phyloP scores from a whole-genome alignment of 2,329 filamentous ascomycete genomes.

The Aspergillus spinulosporus region DNA sequence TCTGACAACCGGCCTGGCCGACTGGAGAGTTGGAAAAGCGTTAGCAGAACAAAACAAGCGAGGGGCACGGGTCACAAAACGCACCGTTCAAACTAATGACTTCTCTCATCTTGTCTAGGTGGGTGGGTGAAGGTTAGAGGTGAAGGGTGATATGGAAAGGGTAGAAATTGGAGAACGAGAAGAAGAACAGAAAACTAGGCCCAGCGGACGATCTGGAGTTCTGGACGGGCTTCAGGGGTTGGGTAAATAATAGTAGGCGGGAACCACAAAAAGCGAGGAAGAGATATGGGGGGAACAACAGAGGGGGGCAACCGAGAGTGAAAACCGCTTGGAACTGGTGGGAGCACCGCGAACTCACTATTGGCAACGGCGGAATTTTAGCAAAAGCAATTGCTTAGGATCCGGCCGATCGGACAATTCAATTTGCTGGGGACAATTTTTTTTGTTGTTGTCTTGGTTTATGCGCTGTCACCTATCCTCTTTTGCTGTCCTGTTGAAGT shows the following conservation, averaged over 20 bases:
- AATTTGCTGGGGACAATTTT: constrained; percentile 47
- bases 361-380: constrained; percentile 13
- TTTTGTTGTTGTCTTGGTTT: constrained; percentile 24
- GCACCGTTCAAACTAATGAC: constrained; percentile 98
- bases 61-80: constrained; percentile 34
- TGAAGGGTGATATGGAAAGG: constrained; percentile 20
- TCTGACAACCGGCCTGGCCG: constrained; percentile 99
- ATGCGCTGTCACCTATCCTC: constrained; percentile 35
- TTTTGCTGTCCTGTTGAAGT: constrained; percentile 16
- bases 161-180: constrained; percentile 20
- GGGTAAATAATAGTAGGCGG: constrained; percentile 19
- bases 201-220: constrained; percentile 27
- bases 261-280: constrained; percentile 24
- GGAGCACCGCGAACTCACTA: constrained; percentile 18
- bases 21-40: constrained; percentile 57
- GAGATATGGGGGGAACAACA: constrained; percentile 17
- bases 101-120: constrained; percentile 82
- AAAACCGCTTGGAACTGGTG: constrained; percentile 20
- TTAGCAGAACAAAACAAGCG: constrained; percentile 24
- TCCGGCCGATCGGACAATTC: constrained; percentile 34
- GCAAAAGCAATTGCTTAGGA: constrained; percentile 14
- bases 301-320: constrained; percentile 9
- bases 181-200: constrained; percentile 31
- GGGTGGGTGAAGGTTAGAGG: constrained; percentile 18
- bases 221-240: constrained; percentile 31